Evolutionary conservation across 2,329 filamentous ascomycete species (phyloP), one percentile per base, ranked within the genome.

Genomic region (Exophiala lecanii-corni): DNA sequence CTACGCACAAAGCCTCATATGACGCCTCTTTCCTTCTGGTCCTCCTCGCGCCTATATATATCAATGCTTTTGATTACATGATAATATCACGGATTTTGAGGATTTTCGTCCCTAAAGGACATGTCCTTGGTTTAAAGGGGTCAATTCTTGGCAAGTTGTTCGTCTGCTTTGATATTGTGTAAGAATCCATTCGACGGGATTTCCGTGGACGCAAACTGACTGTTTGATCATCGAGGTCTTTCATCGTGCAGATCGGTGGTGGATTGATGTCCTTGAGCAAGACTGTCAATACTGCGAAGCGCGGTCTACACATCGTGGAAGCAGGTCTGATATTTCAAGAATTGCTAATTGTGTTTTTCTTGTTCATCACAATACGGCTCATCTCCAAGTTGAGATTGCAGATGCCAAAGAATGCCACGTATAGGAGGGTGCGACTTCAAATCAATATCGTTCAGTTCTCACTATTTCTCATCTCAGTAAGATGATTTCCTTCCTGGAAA

Each of bases 371-470:
- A 1, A 61, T 49, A 16, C 50, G 58, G 4, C 79, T 79, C 55
- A 73, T 78, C 36, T 58, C 50, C 4, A 30, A 56, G 48, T 39
- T 64, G 65, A 26, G 64, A 60, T n/a, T 60, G 66, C 45, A 55
- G 39, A 39, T 56, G 57, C 13, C 52, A 55, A 17, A 35, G 36
- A 39, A 58, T 57, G 18, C 57, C 72, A 20, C 50, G 53, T 32
- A 59, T 50, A 26, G 58, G 65, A n/a, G 56, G 51, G 26, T 57
- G 51, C 18, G 57, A 55, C 13, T 58, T 2, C 62, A 72, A 2
- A 60, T 80, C 4, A 53, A 63, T 34, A 74, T 70, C 9, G 65
- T 81, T 2, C 80, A 79, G 54, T 55, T 61, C 23, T 74, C 70
- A 46, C 70, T 69, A 6, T 39, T 55, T 0, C 60, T 80, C 34